Evolutionary conservation across 345 rosid species (phyloP).

Genomic region (Raphanus sativus): DNA sequence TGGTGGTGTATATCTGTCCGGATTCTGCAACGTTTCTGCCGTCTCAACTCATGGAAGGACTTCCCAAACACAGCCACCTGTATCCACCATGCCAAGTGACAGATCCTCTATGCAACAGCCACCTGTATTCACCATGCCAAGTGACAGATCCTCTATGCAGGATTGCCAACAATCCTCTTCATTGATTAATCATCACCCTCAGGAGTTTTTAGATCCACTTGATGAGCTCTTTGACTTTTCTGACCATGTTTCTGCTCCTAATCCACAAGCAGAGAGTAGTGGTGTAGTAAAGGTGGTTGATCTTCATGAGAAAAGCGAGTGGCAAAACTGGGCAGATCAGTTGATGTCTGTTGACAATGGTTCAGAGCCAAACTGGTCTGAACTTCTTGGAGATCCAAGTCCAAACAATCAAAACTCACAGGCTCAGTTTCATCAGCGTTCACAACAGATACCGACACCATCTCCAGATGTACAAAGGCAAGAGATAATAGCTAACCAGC

Average conservation of each 20-base stretch:
- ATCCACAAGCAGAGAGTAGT: constrained; percentile 35
- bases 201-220: constrained; percentile 54
- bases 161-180: constrained; percentile 36
- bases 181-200: constrained; percentile 35
- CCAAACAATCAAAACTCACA: constrained; percentile 41
- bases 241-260: constrained; percentile 44
- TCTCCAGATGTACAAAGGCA: constrained; percentile 40
- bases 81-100: constrained; percentile 20
- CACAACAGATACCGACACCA: constrained; percentile 37
- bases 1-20: constrained; percentile 31
- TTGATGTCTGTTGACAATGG: constrained; percentile 62
- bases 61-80: constrained; percentile 18
- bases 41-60: constrained; percentile 31
- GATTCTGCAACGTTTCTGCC: constrained; percentile 37
- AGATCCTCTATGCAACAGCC: constrained; percentile 22
- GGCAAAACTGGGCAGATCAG: constrained; percentile 72
- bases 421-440: constrained; percentile 44
- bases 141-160: background rate
- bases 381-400: constrained; percentile 18
- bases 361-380: constrained; percentile 53
- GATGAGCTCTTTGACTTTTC: constrained; percentile 53
- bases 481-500: constrained; percentile 38
- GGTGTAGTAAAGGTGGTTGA: constrained; percentile 37
- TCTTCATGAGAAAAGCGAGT: constrained; percentile 49
- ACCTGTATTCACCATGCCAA: constrained; percentile 12